These are phyloP conservation scores for Fusarium subtropicale DNA, from an alignment of 2,329 filamentous ascomycete species.

Conservation along the genomic window DNA sequence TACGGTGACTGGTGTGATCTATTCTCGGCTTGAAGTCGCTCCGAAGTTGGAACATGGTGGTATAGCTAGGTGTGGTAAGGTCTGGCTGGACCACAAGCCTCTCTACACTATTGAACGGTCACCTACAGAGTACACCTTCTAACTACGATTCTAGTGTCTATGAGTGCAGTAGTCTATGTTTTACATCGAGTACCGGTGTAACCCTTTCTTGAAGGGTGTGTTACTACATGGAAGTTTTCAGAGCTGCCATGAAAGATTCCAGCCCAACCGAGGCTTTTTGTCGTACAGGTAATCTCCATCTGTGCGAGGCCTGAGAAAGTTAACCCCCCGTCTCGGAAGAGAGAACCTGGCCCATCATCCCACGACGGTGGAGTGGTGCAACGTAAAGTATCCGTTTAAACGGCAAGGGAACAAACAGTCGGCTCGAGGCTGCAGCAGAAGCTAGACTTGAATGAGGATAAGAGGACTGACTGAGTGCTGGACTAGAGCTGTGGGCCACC, in stretches of 20 bases:
- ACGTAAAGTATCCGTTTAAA: slow-evolving; percentile 11
- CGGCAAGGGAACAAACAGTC: slow-evolving; percentile 22
- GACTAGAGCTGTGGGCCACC: background rate
- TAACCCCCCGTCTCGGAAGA: background rate
- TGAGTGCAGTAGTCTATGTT: background rate
- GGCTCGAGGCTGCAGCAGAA: slow-evolving; percentile 12
- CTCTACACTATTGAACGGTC: slow-evolving; percentile 21
- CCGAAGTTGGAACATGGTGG: slow-evolving; percentile 6
- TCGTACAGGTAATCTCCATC: background rate
- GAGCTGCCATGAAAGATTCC: slow-evolving; percentile 11
- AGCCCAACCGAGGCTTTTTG: slow-evolving; percentile 20
- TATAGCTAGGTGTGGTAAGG: slow-evolving; percentile 1
- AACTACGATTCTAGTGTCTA: background rate
- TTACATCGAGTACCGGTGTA: background rate
- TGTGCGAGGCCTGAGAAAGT: background rate
- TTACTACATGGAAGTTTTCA: slow-evolving; percentile 26
- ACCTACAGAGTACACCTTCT: background rate
- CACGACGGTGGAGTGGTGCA: slow-evolving; percentile 33
- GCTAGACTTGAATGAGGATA: slow-evolving; percentile 23
- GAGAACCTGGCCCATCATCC: slow-evolving; percentile 29
- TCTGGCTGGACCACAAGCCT: slow-evolving; percentile 18
- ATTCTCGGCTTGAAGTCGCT: slow-evolving; percentile 23
- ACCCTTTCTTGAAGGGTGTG: background rate
- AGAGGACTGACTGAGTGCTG: background rate
- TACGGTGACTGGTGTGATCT: background rate